Percentiles rank a stretch among this genome's conserved stretches.
phyloP scores from a whole-genome alignment of 495 filamentous ascomycete species.

The Apodospora peruviana region DNA sequence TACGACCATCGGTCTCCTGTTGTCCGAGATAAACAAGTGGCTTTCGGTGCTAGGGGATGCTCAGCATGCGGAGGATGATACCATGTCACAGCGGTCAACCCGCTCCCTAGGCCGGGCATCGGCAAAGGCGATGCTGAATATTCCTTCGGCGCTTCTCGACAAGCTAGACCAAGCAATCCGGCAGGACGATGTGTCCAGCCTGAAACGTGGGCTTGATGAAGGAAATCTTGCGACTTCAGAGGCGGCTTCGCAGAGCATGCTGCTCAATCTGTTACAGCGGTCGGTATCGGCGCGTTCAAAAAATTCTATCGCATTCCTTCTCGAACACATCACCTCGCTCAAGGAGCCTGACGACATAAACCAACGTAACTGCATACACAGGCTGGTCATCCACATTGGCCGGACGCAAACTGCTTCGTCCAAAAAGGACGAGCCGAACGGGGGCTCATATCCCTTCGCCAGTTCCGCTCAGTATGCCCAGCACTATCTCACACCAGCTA shows the following conservation, averaged over 20 bases:
- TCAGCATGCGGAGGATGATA: slow-evolving; percentile 63
- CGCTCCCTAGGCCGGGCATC: slow-evolving; percentile 66
- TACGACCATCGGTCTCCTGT: slow-evolving; percentile 52
- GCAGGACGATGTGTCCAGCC: slow-evolving; percentile 58
- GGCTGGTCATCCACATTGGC: slow-evolving; percentile 84
- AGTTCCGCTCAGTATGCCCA: slow-evolving; percentile 60
- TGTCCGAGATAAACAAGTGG: slow-evolving; percentile 85
- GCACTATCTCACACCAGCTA: slow-evolving; percentile 59
- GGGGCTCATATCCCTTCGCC: slow-evolving; percentile 37
- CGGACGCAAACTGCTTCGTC: slow-evolving; percentile 62
- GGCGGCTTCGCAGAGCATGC: slow-evolving; percentile 52
- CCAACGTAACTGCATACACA: slow-evolving; percentile 86
- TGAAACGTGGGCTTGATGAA: slow-evolving; percentile 55
- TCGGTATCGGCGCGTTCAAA: slow-evolving; percentile 68
- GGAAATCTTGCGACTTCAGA: slow-evolving; percentile 49
- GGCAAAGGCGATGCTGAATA: slow-evolving; percentile 62
- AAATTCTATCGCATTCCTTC: slow-evolving; percentile 60
- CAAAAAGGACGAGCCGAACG: slow-evolving; percentile 38
- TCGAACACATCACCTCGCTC: slow-evolving; percentile 61
- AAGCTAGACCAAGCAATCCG: slow-evolving; percentile 72
- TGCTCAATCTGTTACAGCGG: slow-evolving; percentile 78
- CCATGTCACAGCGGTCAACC: slow-evolving; percentile 64
- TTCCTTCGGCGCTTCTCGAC: slow-evolving; percentile 61
- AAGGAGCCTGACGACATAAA: slow-evolving; percentile 91
- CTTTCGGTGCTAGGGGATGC: slow-evolving; percentile 72